These are phyloP conservation scores for Tricholoma hemisulphureum DNA, from an alignment of 768 basidiomycete species.

Conservation along the genomic window DNA sequence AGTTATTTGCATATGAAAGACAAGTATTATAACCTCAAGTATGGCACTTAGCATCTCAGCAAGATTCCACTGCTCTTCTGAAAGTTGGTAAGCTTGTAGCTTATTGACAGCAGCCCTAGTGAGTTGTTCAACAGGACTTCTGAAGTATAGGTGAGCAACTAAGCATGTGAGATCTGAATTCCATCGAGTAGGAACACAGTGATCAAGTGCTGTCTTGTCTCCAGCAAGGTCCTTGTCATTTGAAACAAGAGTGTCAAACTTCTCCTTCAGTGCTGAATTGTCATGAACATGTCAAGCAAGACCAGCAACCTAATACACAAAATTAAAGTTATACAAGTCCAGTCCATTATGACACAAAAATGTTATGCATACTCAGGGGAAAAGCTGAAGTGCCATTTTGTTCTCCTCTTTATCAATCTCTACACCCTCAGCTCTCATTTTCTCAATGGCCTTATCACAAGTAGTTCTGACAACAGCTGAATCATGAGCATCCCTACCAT, in stretches of 20 bases:
- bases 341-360: too few relatives aligned
- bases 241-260: slow-evolving; percentile 23
- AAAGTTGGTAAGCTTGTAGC: slow-evolving; percentile 20
- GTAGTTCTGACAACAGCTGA: too few relatives aligned
- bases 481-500: too few relatives aligned
- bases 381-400: too few relatives aligned
- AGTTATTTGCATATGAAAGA: neutral
- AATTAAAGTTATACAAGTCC: too few relatives aligned
- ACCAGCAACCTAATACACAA: slow-evolving; percentile 25
- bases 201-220: slow-evolving; percentile 16
- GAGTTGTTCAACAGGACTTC: slow-evolving; percentile 20
- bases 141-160: slow-evolving; percentile 23
- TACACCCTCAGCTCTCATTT: too few relatives aligned
- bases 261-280: slow-evolving; percentile 18
- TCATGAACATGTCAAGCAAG: slow-evolving; percentile 27
- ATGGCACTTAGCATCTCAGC: slow-evolving; percentile 24
- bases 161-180: slow-evolving; percentile 30
- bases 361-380: too few relatives aligned
- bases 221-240: slow-evolving; percentile 8
- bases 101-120: slow-evolving; percentile 10
- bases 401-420: too few relatives aligned
- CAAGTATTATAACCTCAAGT: slow-evolving; percentile 22
- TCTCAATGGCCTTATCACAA: too few relatives aligned
- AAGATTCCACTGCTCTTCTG: slow-evolving; percentile 23
- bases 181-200: slow-evolving; percentile 30